Percentiles rank a stretch among this genome's conserved stretches.
These are phyloP conservation scores for Erysimum cheiranthoides DNA, from an alignment of 345 rosid genomes.

Conservation along the genomic window DNA sequence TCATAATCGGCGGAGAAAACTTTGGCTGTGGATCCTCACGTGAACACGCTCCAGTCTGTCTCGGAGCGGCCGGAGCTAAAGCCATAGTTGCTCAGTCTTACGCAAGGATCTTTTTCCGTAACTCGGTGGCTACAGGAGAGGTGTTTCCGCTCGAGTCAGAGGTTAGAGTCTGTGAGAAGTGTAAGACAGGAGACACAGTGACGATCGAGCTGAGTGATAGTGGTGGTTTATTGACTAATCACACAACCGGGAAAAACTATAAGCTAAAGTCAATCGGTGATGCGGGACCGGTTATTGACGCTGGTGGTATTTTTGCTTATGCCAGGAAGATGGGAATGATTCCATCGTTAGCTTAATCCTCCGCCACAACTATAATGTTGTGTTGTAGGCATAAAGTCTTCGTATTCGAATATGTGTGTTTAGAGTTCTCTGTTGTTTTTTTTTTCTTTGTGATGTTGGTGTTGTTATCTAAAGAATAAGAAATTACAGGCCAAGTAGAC, in stretches of 20 bases:
- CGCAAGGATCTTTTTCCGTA: conserved; percentile 90
- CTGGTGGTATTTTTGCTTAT: conserved; percentile 83
- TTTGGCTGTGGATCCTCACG: conserved; percentile 95
- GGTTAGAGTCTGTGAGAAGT: conserved; percentile 79
- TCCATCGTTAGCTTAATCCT: conserved; percentile 47
- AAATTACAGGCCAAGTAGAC: conserved; percentile 30
- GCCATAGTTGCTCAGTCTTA: conserved; percentile 82
- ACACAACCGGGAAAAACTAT: conserved; percentile 76
- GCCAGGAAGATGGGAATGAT: conserved; percentile 83
- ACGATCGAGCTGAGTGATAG: conserved; percentile 68
- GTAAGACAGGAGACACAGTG: conserved; percentile 76
- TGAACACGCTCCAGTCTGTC: conserved; percentile 93
- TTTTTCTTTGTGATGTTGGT: background rate
- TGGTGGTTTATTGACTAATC: conserved; percentile 70
- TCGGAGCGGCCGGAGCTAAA: conserved; percentile 80
- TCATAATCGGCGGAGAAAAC: conserved; percentile 77
- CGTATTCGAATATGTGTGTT: conserved; percentile 1
- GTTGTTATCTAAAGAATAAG: conserved; percentile 25
- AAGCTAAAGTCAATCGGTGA: conserved; percentile 81
- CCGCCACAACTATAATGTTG: background rate
- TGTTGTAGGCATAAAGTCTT: conserved; percentile 3
- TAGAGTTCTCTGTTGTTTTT: background rate
- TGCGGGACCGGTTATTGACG: conserved; percentile 81
- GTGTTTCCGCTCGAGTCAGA: conserved; percentile 81
- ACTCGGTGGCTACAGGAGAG: conserved; percentile 89